These are phyloP conservation scores for Hypoxylon fuscum DNA, from an alignment of 495 filamentous ascomycete species.

Conservation along the genomic window DNA sequence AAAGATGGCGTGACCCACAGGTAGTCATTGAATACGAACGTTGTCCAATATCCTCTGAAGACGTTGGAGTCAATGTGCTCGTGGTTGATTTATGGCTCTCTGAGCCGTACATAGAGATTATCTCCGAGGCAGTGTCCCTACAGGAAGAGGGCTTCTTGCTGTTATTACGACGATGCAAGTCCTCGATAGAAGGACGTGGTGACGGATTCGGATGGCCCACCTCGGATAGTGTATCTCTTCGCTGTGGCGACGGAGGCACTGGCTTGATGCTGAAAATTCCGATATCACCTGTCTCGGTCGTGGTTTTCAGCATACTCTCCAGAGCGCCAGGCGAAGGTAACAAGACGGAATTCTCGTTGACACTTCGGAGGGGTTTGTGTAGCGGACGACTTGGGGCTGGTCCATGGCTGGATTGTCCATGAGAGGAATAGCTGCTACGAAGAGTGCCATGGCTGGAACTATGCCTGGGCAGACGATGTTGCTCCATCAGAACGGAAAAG, in stretches of 20 bases:
- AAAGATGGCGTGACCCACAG: slow-evolving; percentile 59
- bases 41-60: slow-evolving; percentile 49
- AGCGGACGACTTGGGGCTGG: slow-evolving; percentile 37
- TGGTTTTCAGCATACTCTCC: slow-evolving; percentile 74
- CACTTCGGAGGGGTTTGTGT: slow-evolving; percentile 48
- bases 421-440: slow-evolving; percentile 44
- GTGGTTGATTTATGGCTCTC: slow-evolving; percentile 54
- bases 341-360: slow-evolving; percentile 49
- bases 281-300: slow-evolving; percentile 74
- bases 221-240: slow-evolving; percentile 32
- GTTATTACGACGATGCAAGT: slow-evolving; percentile 44
- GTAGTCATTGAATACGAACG: slow-evolving; percentile 69
- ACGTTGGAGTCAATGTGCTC: slow-evolving; percentile 50
- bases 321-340: slow-evolving; percentile 55
- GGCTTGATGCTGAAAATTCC: slow-evolving; percentile 67
- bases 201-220: no score
- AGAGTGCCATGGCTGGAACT: slow-evolving; percentile 55
- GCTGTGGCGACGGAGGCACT: slow-evolving; percentile 50
- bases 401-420: slow-evolving; percentile 28
- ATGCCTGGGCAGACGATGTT: slow-evolving; percentile 46
- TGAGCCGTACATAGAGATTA: slow-evolving; percentile 58
- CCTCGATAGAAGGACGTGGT: slow-evolving; percentile 43
- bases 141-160: slow-evolving; percentile 52
- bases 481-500: slow-evolving; percentile 46
- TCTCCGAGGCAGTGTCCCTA: slow-evolving; percentile 55